These are phyloP conservation scores for Gyromitra esculenta DNA, from an alignment of 2,329 filamentous ascomycete genomes.

Conservation along the genomic window DNA sequence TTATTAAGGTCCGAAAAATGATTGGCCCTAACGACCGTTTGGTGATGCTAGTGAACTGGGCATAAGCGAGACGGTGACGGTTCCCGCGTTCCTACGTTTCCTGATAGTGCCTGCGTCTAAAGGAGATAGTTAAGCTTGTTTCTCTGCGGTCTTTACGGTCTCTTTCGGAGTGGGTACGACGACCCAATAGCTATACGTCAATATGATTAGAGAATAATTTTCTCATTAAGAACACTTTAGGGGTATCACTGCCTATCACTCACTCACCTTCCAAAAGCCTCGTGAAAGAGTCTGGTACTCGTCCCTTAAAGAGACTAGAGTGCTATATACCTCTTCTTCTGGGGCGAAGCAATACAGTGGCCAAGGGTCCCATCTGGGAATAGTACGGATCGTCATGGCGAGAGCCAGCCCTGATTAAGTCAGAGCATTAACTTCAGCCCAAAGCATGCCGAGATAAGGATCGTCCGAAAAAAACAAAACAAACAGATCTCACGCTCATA, in stretches of 20 bases:
- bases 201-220: slow-evolving; percentile 17
- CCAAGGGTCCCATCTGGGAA: neutral
- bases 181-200: too few relatives aligned
- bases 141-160: slow-evolving; percentile 5
- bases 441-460: neutral
- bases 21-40: neutral
- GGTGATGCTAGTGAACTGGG: neutral
- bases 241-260: neutral
- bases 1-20: neutral
- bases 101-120: slow-evolving; percentile 20
- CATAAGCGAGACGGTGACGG: slow-evolving; percentile 35
- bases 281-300: neutral
- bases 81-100: slow-evolving; percentile 33
- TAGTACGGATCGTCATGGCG: neutral
- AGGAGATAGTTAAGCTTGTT: neutral
- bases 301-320: neutral
- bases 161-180: neutral
- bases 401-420: neutral
- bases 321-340: slow-evolving; percentile 6
- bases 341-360: slow-evolving; percentile 3
- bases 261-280: slow-evolving; percentile 3
- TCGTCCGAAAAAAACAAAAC: neutral
- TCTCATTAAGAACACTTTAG: neutral
- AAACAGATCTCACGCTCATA: neutral
- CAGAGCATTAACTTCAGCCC: slow-evolving; percentile 5